Evolutionary conservation across 2,329 filamentous ascomycete species (phyloP), one percentile per base, ranked within the genome.

Genomic region (Helicocarpus griseus): DNA sequence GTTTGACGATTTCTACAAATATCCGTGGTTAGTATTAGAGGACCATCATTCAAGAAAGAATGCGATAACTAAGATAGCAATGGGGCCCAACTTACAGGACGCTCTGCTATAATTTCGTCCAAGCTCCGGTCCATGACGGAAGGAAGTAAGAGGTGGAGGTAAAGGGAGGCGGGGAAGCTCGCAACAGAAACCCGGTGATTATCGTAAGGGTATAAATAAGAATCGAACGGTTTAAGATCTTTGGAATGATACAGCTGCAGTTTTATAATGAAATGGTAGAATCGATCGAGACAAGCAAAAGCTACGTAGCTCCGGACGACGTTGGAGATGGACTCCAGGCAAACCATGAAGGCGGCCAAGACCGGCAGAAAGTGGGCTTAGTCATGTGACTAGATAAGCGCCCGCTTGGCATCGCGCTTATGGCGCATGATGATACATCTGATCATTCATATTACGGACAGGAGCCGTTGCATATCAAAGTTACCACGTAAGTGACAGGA

Each of bases 31-130:
- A 8, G 45, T 47, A n/a, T n/a, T n/a, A n/a, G n/a, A n/a, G n/a
- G n/a, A n/a, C n/a, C n/a, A n/a, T n/a, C n/a, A n/a, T n/a, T n/a
- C n/a, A n/a, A n/a, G n/a, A n/a, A n/a, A n/a, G n/a, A n/a, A n/a
- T n/a, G n/a, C n/a, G n/a, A n/a, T n/a, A n/a, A n/a, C n/a, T n/a
- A n/a, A n/a, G n/a, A n/a, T n/a, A n/a, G n/a, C n/a, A n/a, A n/a
- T n/a, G n/a, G n/a, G n/a, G n/a, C n/a, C n/a, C n/a, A 47, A 47
- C 62, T 61, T 74, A 82, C 79, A 62, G 80, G 77, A 58, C 78
- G 77, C 61, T 82, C 79, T 56, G 73, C 73, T 56, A 82, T 81
- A 61, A 82, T 81, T 60, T 83, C 81, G 67, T 83, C 80, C 53
- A 84, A 71, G 61, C 77, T 79, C 63, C 79, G 77, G 69, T 84